These are phyloP conservation scores for Quercus agrifolia DNA, from an alignment of 306 rosid species.

Conservation along the genomic window DNA sequence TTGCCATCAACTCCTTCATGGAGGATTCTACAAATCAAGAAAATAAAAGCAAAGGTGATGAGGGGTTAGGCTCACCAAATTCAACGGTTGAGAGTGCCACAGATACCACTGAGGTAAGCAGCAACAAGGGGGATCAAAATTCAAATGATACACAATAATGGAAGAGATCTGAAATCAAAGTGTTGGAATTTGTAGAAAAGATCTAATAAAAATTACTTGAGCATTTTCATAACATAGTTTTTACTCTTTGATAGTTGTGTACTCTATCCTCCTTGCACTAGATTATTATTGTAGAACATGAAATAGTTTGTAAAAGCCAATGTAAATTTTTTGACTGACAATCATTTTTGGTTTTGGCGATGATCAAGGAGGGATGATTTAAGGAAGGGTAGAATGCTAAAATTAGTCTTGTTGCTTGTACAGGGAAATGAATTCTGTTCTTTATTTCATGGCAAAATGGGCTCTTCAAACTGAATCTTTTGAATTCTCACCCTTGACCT, in stretches of 20 bases:
- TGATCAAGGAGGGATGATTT: neutral
- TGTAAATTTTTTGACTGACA: neutral
- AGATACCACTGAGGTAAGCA: constrained; percentile 38
- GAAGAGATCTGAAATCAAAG: constrained; percentile 23
- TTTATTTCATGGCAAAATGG: too few relatives aligned
- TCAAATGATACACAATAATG: constrained; percentile 43
- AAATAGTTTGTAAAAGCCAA: neutral
- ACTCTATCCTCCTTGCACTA: neutral
- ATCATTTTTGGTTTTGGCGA: neutral
- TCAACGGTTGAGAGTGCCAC: constrained; percentile 37
- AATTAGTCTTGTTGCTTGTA: neutral
- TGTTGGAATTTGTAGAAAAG: constrained; percentile 27
- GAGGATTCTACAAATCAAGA: constrained; percentile 43
- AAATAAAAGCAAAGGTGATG: constrained; percentile 39
- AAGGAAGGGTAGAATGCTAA: neutral
- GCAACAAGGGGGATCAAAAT: constrained; percentile 47
- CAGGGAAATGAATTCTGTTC: too few relatives aligned
- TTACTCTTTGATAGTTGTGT: neutral
- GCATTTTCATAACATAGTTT: neutral
- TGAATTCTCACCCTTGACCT: too few relatives aligned
- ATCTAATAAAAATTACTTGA: constrained; percentile 2
- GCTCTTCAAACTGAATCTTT: too few relatives aligned
- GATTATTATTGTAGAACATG: constrained; percentile 1
- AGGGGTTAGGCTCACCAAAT: constrained; percentile 39
- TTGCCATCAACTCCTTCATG: constrained; percentile 56